These are phyloP conservation scores for Tuber microsphaerosporum DNA, from an alignment of 495 filamentous ascomycete species.

Conservation along the genomic window DNA sequence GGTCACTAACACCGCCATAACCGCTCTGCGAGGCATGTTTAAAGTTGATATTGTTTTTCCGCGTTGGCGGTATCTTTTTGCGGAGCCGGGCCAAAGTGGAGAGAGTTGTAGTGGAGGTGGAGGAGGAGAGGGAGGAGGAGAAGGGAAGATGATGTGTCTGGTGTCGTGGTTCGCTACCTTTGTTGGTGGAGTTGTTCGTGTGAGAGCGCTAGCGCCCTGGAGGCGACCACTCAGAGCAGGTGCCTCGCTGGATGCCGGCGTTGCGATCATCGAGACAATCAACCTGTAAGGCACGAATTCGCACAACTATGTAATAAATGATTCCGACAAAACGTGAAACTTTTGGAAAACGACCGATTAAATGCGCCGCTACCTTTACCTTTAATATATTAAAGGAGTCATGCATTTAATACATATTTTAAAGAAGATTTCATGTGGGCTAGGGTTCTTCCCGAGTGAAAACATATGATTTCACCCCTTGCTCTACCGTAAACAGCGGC, in stretches of 20 bases:
- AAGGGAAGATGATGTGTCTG: background rate
- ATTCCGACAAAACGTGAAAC: background rate
- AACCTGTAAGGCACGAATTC: background rate
- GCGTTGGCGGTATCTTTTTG: background rate
- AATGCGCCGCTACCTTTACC: background rate
- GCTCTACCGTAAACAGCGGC: background rate
- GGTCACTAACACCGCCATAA: conserved; percentile 28
- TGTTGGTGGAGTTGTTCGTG: background rate
- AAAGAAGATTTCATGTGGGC: background rate
- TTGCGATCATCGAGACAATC: background rate
- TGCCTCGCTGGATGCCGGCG: background rate
- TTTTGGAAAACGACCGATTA: background rate
- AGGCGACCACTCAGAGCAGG: background rate
- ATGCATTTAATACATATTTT: background rate
- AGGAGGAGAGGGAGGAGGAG: background rate
- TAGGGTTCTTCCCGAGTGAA: background rate
- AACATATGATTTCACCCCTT: background rate
- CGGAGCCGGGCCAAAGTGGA: background rate
- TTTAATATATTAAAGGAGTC: background rate
- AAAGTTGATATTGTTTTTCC: background rate
- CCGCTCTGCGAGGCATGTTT: conserved; percentile 28
- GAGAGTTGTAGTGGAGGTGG: background rate
- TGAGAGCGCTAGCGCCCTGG: background rate
- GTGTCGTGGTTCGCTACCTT: background rate
- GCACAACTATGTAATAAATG: background rate